Base-by-base conservation (phyloP, 768 basidiomycete species). In the Russula lepida region DNA sequence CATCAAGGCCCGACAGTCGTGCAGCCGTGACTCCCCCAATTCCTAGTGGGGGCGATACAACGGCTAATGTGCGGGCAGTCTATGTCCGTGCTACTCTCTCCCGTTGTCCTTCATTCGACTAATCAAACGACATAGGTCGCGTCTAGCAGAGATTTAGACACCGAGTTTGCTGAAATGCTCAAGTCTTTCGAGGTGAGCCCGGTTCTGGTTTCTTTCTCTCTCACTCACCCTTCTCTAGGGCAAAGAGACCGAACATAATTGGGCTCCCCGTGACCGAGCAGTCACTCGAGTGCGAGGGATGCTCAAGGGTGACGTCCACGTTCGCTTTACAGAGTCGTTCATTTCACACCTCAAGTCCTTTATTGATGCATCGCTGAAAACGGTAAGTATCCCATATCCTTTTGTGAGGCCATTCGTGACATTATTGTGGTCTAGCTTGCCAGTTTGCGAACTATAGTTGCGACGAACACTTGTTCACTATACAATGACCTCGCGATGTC, bases 231-330 rank as follows among this genome's bases (percentile, higher is more conserved):
- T n/a, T 19, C 15, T 21, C 3, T 63, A 93, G 88, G 97, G 95
- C n/a, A 95, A 84, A 74, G 95, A 99, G 75, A 89, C 89, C 1
- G 95, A 99, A 70, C 91, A 95, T 64, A 99, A 99, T 67, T 99
- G 95, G 95, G 78, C 82, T 46, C 75, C 78, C 30, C 81, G 95
- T 60, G 95, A 99, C 64, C 81, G 80, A 66, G 79, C 88, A 11
- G 79, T 95, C 63, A 77, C 82, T 46, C 80, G 84, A 19, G 87
- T 98, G 8, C 82, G 94, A 47, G 90, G 94, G 19, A 92, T 97
- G 89, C 74, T 98, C 58, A 88, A 85, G 69, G 92, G 92, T 28
- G 90, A 89, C 41, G 88, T 88, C 3, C 85, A 90, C 70, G 71
- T 76, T 33, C 82, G 88, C 58, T 93, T 85, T 70, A 71, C 78